Conservation (phyloP, 768 basidiomycete genomes). For the Hygrophorus russula region DNA sequence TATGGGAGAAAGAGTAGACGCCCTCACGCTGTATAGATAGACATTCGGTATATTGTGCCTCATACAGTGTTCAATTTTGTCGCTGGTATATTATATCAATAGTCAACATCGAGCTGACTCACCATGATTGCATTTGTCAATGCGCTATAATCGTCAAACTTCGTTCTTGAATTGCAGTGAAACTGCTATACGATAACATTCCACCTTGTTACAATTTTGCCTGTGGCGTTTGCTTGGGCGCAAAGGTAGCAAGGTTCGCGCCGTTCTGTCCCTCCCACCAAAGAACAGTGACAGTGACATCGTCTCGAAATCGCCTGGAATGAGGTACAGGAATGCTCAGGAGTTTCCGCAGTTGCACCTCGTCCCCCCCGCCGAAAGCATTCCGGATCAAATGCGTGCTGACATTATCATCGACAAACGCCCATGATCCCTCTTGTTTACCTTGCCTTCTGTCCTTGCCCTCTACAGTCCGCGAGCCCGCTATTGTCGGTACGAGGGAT, state of each 20-base stretch:
- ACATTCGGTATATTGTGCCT: background rate
- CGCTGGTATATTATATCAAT: too few relatives aligned
- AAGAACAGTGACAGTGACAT: conserved; percentile 75
- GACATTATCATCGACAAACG: conserved; percentile 70
- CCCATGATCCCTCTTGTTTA: conserved; percentile 46
- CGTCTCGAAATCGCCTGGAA: conserved; percentile 72
- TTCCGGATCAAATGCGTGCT: conserved; percentile 82
- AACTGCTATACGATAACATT: background rate
- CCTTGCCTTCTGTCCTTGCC: conserved; percentile 42
- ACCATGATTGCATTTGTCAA: too few relatives aligned
- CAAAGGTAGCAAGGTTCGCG: conserved; percentile 22
- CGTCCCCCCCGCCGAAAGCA: conserved; percentile 81
- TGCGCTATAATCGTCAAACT: too few relatives aligned
- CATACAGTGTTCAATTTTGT: too few relatives aligned
- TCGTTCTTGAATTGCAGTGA: background rate
- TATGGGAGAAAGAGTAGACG: background rate
- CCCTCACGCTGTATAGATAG: background rate
- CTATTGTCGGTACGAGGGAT: conserved; percentile 40
- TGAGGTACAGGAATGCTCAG: conserved; percentile 79
- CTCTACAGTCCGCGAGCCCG: conserved; percentile 46
- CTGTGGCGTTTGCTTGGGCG: conserved; percentile 31
- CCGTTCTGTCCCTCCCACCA: conserved; percentile 63
- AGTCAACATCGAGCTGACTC: too few relatives aligned
- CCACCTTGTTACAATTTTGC: background rate
- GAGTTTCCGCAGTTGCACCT: conserved; percentile 38